These are phyloP conservation scores for Camellia japonica DNA, from an alignment of 148 eudicot species.

Conservation along the genomic window DNA sequence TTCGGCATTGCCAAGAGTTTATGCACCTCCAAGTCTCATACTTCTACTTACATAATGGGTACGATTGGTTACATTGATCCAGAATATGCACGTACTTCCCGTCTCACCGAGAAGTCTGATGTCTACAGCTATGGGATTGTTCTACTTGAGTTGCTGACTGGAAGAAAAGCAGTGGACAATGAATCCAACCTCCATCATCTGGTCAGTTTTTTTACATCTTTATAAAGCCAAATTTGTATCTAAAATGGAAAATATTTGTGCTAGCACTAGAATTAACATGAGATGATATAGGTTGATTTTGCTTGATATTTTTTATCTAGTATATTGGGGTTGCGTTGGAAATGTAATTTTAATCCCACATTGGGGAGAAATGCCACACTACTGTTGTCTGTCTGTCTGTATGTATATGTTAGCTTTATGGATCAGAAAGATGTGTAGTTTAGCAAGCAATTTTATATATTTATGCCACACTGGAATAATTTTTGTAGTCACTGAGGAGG, in stretches of 20 bases:
- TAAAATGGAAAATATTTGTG: background rate
- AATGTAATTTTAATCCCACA: background rate
- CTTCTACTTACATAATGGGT: conserved; percentile 95
- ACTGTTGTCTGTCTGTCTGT: background rate
- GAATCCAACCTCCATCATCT: conserved; percentile 95
- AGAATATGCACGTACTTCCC: conserved; percentile 95
- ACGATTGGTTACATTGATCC: conserved; percentile 98
- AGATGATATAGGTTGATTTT: background rate
- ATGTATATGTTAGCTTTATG: background rate
- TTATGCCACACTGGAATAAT: no score
- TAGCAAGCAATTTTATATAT: background rate
- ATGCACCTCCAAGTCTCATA: conserved; percentile 72
- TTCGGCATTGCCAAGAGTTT: conserved; percentile 95
- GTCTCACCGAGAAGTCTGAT: conserved; percentile 97
- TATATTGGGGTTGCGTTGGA: background rate
- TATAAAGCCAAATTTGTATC: background rate
- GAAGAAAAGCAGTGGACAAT: conserved; percentile 90
- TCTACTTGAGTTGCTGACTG: conserved; percentile 85
- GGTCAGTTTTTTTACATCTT: conserved; percentile 44
- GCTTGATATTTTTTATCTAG: background rate
- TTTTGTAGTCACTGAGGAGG: no score
- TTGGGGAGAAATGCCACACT: background rate
- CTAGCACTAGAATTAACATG: background rate
- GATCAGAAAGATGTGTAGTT: background rate
- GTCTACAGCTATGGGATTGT: conserved; percentile 96